These are phyloP conservation scores for Sclerotinia sclerotiorum DNA, from an alignment of 2,329 filamentous ascomycete genomes.

Conservation along the genomic window DNA sequence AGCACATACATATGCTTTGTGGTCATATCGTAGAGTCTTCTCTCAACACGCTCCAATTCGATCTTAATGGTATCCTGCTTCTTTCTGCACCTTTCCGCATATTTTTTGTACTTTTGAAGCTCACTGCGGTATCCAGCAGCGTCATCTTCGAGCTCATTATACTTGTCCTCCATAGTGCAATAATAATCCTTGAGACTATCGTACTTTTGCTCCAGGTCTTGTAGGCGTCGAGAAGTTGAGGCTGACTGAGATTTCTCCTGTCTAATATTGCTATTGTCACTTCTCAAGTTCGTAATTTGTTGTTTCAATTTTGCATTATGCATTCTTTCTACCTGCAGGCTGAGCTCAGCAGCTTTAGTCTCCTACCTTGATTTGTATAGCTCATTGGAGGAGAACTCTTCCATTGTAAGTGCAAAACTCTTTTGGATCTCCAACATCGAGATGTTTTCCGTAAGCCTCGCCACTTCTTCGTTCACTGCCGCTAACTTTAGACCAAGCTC, in stretches of 20 bases:
- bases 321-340: background rate
- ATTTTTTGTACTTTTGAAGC: background rate
- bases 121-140: background rate
- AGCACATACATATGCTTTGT: background rate
- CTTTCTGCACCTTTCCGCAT: background rate
- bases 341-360: background rate
- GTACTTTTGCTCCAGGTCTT: background rate
- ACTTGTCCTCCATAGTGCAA: background rate
- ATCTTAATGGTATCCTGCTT: background rate
- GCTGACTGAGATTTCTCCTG: background rate
- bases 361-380: background rate
- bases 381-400: no score
- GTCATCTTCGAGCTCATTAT: background rate
- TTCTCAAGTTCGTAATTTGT: background rate
- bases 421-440: background rate
- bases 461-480: background rate
- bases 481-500: background rate
- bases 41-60: background rate
- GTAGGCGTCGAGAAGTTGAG: background rate
- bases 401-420: background rate
- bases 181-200: background rate
- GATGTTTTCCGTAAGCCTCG: background rate
- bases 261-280: background rate
- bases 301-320: background rate
- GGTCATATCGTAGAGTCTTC: background rate